phyloP scores from a whole-genome alignment of 2,329 filamentous ascomycete genomes.

The Exophiala spinifera region DNA sequence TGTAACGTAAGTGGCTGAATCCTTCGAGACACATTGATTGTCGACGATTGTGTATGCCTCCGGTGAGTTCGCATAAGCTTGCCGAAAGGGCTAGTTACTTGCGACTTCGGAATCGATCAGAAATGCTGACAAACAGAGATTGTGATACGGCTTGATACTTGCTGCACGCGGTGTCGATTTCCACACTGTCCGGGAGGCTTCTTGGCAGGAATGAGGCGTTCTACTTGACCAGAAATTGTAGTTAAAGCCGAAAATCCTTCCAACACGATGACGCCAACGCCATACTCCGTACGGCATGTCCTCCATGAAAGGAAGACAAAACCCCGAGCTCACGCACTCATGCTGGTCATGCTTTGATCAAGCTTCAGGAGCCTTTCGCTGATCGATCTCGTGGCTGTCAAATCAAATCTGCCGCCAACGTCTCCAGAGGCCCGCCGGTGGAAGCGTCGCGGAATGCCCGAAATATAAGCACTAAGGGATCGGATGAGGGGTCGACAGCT shows the following conservation, averaged over 20 bases:
- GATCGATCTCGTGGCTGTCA: slow-evolving; percentile 16
- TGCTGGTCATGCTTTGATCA: slow-evolving; percentile 19
- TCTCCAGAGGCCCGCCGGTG: slow-evolving; percentile 13
- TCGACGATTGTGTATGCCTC: background rate
- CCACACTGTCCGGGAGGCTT: background rate
- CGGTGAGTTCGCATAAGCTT: slow-evolving; percentile 8
- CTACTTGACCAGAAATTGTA: slow-evolving; percentile 3
- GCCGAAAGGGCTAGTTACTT: slow-evolving; percentile 15
- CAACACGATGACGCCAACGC: background rate
- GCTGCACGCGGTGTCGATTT: background rate
- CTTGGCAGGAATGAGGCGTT: slow-evolving; percentile 13
- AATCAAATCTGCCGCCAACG: slow-evolving; percentile 4
- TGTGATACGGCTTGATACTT: background rate
- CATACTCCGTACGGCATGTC: background rate
- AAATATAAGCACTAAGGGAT: slow-evolving; percentile 21
- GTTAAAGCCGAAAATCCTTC: slow-evolving; percentile 5
- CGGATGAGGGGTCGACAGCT: slow-evolving; percentile 15
- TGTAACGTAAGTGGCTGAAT: background rate
- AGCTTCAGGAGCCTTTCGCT: slow-evolving; percentile 4
- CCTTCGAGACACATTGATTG: background rate
- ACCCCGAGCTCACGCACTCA: background rate
- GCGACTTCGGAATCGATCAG: slow-evolving; percentile 2
- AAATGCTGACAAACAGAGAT: slow-evolving; percentile 2
- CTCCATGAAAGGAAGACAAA: background rate
- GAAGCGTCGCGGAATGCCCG: slow-evolving; percentile 5